Evolutionary conservation across 805 yeast species (phyloP).

Genomic region (Wickerhamiella brachini): DNA sequence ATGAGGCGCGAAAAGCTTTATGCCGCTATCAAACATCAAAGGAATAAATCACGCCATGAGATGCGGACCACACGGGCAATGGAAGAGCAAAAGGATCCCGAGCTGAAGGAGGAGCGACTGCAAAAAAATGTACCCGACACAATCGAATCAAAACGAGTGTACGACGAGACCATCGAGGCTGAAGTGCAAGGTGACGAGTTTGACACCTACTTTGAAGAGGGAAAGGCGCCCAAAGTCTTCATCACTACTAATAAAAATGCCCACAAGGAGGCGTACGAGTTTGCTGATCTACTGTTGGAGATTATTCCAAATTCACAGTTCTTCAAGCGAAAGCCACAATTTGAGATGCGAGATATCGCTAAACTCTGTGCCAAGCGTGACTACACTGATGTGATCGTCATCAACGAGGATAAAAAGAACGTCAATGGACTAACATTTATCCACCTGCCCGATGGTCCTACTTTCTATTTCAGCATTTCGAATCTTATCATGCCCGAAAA

Average conservation of each 20-base stretch:
- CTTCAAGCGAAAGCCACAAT: constrained; percentile 76
- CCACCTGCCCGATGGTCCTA: constrained; percentile 91
- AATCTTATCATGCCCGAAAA: constrained; percentile 62
- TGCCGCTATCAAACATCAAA: constrained; percentile 59
- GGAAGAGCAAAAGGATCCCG: constrained; percentile 75
- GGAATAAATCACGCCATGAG: constrained; percentile 64
- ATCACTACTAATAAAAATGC: constrained; percentile 84
- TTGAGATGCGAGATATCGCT: constrained; percentile 75
- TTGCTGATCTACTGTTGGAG: constrained; percentile 75
- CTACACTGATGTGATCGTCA: constrained; percentile 74
- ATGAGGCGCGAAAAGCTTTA: constrained; percentile 65
- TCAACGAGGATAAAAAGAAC: constrained; percentile 86
- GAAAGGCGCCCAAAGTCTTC: constrained; percentile 68
- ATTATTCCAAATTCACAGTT: constrained; percentile 76
- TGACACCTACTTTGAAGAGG: constrained; percentile 37
- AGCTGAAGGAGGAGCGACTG: constrained; percentile 64
- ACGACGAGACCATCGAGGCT: constrained; percentile 60
- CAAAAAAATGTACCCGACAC: constrained; percentile 68
- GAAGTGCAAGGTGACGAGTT: constrained; percentile 39
- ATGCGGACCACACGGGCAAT: constrained; percentile 72
- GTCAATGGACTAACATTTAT: constrained; percentile 88
- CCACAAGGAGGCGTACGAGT: constrained; percentile 73
- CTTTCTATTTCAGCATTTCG: constrained; percentile 76
- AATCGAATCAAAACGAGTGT: constrained; percentile 70
- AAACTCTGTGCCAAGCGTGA: constrained; percentile 68